Base-by-base conservation (phyloP, 1,284 basidiomycete species). In the Wallemia mellicola region DNA sequence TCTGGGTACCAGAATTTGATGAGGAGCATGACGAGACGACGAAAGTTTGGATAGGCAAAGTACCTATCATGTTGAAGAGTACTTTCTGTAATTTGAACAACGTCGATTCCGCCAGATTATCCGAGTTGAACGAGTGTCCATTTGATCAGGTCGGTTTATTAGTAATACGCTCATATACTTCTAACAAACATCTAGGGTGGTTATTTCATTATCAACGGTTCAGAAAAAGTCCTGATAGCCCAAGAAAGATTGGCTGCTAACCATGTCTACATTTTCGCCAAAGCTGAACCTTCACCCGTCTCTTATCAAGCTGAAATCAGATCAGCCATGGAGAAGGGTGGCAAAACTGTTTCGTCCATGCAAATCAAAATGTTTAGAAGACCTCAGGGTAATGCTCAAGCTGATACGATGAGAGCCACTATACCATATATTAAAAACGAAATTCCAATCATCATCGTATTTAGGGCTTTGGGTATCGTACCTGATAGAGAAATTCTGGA, bases 161-260 rank as follows among this genome's bases (percentile, higher is more conserved):
- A 27, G 27, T 38, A 11, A 55, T 11, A 25, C 24, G 38, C 17
- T 14, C 19, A 24, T 24, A 25, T 33, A 5, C 27, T 7, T 17
- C 25, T 27, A 60, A 48, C 7, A 28, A 28, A 7, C 17, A 59
- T 22, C 15, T 66, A 87, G 60, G 92, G 92, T 69, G 92, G 92
- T 62, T 99, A 99, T 72, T 99, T 99, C 70, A 87, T 99, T 70
- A 96, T 99, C 74, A 98, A 96, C 66, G 92, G 92, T 27, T 98
- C 94, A 1, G 92, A 99, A 71, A 99, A 99, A 71, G 92, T 99
- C 27, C 76, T 99, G 64, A 99, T 99, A 71, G 92, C 94, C 0
- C 92, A 99, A 70, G 92, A 99, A 71, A 81, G 94, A 59, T 98
- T 98, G 91, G 92, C 94, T 9, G 92, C 89, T 48, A 99, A 99